These are phyloP conservation scores for Arabidopsis lyrata DNA, from an alignment of 441 rosid species.

Conservation along the genomic window DNA sequence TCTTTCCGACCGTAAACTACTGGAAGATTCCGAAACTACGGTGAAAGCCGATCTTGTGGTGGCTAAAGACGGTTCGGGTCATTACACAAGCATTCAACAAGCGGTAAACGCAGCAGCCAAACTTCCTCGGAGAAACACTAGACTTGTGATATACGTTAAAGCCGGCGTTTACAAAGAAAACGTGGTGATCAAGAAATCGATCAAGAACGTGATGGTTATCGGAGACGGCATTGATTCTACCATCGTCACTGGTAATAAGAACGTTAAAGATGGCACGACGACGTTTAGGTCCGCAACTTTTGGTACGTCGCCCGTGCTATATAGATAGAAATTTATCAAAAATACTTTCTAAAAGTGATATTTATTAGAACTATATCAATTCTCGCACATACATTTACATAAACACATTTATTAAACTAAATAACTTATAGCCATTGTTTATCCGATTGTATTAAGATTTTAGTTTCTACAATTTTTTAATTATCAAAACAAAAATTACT, in stretches of 20 bases:
- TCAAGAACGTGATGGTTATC: conserved; percentile 57
- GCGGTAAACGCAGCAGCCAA: conserved; percentile 56
- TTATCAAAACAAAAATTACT: background rate
- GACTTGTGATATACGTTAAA: conserved; percentile 65
- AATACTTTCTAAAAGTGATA: background rate
- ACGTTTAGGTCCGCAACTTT: conserved; percentile 72
- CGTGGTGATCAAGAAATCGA: conserved; percentile 53
- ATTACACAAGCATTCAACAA: conserved; percentile 55
- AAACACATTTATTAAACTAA: background rate
- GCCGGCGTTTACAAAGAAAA: conserved; percentile 60
- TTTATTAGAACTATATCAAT: background rate
- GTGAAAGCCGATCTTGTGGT: conserved; percentile 56
- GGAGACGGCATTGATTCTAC: conserved; percentile 75
- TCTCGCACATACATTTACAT: background rate
- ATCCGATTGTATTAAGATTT: background rate
- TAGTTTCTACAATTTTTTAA: background rate
- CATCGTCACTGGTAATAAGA: conserved; percentile 55
- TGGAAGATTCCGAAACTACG: conserved; percentile 41
- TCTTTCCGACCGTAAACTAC: conserved; percentile 55
- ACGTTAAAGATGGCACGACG: conserved; percentile 53
- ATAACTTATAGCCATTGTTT: background rate
- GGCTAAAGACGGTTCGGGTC: conserved; percentile 70
- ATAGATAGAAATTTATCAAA: background rate
- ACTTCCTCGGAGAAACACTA: conserved; percentile 42
- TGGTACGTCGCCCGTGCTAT: conserved; percentile 51